Base-by-base conservation (phyloP, 108 stramenopile species). In the Asterionellopsis glacialis region DNA sequence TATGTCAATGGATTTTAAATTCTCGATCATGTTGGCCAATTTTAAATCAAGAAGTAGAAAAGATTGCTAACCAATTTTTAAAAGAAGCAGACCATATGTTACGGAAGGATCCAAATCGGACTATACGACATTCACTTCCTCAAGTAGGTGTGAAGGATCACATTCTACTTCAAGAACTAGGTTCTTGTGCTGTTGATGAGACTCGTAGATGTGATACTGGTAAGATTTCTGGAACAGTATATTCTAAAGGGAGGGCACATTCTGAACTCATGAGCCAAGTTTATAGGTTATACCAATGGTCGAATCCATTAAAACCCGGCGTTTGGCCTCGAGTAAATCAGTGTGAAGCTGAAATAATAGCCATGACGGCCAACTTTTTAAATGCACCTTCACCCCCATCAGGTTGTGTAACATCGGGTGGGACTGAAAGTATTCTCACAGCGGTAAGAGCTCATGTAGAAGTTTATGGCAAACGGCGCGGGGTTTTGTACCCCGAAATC, bases 221-320 rank as follows among this genome's bases (percentile, higher is more conserved):
- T n/a, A 69, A 68, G 61, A 76, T 88, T n/a, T 85, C 83, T 9
- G 95, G 95, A 12, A 87, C 90, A 10, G 85, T 96, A 11, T 96
- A 96, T 57, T 50, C 70, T 56, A 82, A 77, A 40, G 57, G 43
- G 19, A 55, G 73, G 40, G 9, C 2, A 19, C 80, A 81, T 49
- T 45, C 47, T 5, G 47, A 48, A 48, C 59, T 84, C 23, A 59
- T 84, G 60, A 67, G 61, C 44, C 47, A 65, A 41, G 75, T 79
- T 3, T 82, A 77, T 70, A 53, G 63, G 11, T 26, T 76, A 15
- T 96, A 85, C 65, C 50, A 77, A 6, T 64, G 79, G 40, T 57
- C 90, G 39, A 96, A 95, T 69, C 91, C 90, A 13, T 74, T 96
- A 49, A 90, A 96, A 67, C 83, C 92, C 9, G 93, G 89, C 59